A percentile compares a stretch with the other conserved stretches of the same genome.
Conservation (phyloP, 2,329 filamentous ascomycete species). For the Blumeriella jaapii region DNA sequence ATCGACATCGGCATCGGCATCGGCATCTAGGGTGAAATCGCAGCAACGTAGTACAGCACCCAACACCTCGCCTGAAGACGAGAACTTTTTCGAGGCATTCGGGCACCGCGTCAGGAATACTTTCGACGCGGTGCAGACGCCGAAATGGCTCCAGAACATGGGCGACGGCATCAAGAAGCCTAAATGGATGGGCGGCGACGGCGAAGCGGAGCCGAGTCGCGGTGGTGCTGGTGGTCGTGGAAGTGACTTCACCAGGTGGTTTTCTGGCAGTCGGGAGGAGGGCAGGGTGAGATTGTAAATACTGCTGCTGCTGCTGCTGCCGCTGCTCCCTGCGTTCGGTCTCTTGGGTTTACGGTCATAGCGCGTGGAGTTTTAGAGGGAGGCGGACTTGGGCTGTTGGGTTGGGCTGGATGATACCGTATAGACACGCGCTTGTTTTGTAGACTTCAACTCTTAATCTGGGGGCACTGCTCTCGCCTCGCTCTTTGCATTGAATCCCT, state of each 20-base stretch:
- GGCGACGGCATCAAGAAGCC: slow-evolving; percentile 61
- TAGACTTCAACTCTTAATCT: too few species aligned
- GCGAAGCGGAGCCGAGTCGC: slow-evolving; percentile 29
- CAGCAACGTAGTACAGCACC: slow-evolving; percentile 35
- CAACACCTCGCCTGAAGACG: slow-evolving; percentile 49
- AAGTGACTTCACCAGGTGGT: slow-evolving; percentile 45
- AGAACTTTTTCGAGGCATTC: slow-evolving; percentile 74
- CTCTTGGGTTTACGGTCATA: slow-evolving; percentile 18
- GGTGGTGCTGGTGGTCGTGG: too few species aligned
- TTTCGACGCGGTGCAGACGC: slow-evolving; percentile 69
- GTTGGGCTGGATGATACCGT: slow-evolving; percentile 1
- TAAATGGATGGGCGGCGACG: slow-evolving; percentile 63
- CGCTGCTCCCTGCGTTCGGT: neutral
- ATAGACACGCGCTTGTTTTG: neutral
- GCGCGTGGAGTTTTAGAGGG: slow-evolving; percentile 22
- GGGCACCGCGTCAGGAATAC: slow-evolving; percentile 85
- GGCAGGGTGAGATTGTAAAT: slow-evolving; percentile 25
- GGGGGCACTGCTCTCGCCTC: too few species aligned
- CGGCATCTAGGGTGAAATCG: slow-evolving; percentile 11
- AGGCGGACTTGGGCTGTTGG: too few species aligned
- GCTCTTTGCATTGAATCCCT: too few species aligned
- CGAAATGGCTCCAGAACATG: slow-evolving; percentile 70
- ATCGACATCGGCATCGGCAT: slow-evolving; percentile 23
- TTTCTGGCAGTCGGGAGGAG: slow-evolving; percentile 36
- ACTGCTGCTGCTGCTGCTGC: neutral